Evolutionary conservation across 352 stramenopile genomes (phyloP).

Genomic region (Albugo candida): DNA sequence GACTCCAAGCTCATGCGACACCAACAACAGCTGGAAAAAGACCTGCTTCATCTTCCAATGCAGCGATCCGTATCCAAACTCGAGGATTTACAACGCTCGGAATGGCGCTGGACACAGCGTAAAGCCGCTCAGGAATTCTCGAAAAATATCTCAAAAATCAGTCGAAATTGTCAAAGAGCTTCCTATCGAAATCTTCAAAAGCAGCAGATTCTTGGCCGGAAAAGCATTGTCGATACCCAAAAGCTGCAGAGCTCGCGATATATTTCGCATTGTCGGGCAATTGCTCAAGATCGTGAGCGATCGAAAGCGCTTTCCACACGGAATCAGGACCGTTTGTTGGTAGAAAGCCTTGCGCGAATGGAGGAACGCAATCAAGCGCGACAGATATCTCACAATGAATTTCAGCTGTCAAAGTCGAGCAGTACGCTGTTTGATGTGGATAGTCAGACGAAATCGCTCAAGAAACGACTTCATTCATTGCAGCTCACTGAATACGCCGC

Average conservation of each 20-base stretch:
- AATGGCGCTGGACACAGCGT: no score
- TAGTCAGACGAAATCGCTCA: constrained; percentile 18
- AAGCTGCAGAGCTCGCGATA: constrained; percentile 28
- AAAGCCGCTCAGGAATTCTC: constrained; percentile 27
- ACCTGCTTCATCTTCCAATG: no score
- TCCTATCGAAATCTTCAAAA: constrained; percentile 29
- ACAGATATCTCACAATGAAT: constrained; percentile 18
- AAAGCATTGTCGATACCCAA: constrained; percentile 21
- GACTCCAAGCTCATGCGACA: no score
- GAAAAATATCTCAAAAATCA: constrained; percentile 55
- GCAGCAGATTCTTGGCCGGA: constrained; percentile 17
- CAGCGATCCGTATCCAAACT: no score
- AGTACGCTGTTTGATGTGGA: constrained; percentile 28
- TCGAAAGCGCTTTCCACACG: constrained; percentile 21
- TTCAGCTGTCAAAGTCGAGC: constrained; percentile 36
- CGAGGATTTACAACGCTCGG: no score
- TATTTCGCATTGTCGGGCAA: constrained; percentile 27
- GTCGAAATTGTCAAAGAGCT: constrained; percentile 46
- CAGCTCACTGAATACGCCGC: constrained; percentile 56
- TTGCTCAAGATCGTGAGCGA: constrained; percentile 19
- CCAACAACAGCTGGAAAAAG: no score
- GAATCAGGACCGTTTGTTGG: constrained; percentile 24
- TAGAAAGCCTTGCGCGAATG: constrained; percentile 17
- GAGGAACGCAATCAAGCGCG: constrained; percentile 25
- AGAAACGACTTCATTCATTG: constrained; percentile 27